Conservation (phyloP, 2,329 filamentous ascomycete genomes). For the Dactylellina cionopaga region DNA sequence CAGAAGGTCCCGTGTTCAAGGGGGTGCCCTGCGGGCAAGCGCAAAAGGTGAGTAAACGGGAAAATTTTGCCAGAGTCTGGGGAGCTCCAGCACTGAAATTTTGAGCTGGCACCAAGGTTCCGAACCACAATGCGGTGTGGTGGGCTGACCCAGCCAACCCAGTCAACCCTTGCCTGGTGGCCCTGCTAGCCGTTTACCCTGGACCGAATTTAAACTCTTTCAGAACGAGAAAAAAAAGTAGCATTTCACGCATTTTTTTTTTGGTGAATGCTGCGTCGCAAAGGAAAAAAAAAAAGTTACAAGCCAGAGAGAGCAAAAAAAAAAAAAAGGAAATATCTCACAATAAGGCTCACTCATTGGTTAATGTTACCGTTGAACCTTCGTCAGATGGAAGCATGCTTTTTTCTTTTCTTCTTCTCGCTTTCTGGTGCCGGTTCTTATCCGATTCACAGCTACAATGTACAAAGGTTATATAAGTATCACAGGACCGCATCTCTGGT, state of each 20-base stretch:
- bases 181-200: conserved; percentile 30
- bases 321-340: conserved; percentile 14
- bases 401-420: no score
- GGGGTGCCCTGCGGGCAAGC: conserved; percentile 19
- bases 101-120: conserved; percentile 50
- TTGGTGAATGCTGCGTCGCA: conserved; percentile 15
- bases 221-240: conserved; percentile 20
- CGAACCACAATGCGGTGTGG: conserved; percentile 27
- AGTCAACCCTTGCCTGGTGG: background rate
- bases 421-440: conserved; percentile 43
- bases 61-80: conserved; percentile 39
- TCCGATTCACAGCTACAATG: conserved; percentile 35
- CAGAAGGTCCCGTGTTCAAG: conserved; percentile 46
- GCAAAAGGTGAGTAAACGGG: conserved; percentile 26
- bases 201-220: conserved; percentile 45
- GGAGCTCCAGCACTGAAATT: conserved; percentile 47
- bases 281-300: conserved; percentile 20
- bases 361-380: conserved; percentile 52
- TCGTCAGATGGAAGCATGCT: conserved; percentile 52
- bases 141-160: conserved; percentile 45
- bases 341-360: conserved; percentile 44
- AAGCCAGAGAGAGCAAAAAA: conserved; percentile 21
- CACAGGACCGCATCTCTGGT: conserved; percentile 27
- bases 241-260: background rate
- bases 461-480: conserved; percentile 25